Evolutionary conservation across 2,329 filamentous ascomycete genomes (phyloP).

Genomic region (Penicillium sp.): DNA sequence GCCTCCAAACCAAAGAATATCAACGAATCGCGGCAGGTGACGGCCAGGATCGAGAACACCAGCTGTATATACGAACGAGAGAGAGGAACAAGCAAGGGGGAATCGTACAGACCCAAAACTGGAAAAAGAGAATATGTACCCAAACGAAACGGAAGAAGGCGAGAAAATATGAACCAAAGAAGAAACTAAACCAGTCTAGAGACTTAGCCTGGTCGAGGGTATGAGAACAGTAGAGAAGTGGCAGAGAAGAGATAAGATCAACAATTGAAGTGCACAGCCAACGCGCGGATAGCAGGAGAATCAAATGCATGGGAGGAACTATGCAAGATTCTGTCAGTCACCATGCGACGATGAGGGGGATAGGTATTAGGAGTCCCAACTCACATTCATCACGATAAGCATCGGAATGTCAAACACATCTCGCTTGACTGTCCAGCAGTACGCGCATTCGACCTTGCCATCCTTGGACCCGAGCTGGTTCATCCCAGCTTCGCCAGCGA

Average conservation of each 20-base stretch:
- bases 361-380: conserved; percentile 42
- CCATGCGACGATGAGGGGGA: not conserved
- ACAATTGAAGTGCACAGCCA: conserved; percentile 4
- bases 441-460: conserved; percentile 89
- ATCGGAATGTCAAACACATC: conserved; percentile 98
- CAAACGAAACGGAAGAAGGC: conserved; percentile 4
- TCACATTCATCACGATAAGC: conserved; percentile 96
- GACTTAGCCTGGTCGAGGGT: conserved; percentile 14
- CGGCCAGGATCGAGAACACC: conserved; percentile 8
- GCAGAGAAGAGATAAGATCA: conserved; percentile 6
- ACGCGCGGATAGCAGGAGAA: conserved; percentile 7
- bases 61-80: conserved; percentile 20
- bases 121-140: conserved; percentile 4
- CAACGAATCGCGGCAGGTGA: conserved; percentile 10
- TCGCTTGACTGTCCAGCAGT: conserved; percentile 94
- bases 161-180: conserved; percentile 10
- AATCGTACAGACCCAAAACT: conserved; percentile 24
- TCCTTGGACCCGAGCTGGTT: conserved; percentile 74
- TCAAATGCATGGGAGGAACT: conserved; percentile 50
- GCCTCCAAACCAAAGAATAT: conserved; percentile 20
- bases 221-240: conserved; percentile 6
- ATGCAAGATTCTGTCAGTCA: conserved; percentile 1
- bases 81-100: conserved; percentile 6
- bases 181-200: conserved; percentile 1
- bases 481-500: conserved; percentile 63